These are phyloP conservation scores for Verbascum thapsus DNA, from an alignment of 257 asterid genomes.

Conservation along the genomic window DNA sequence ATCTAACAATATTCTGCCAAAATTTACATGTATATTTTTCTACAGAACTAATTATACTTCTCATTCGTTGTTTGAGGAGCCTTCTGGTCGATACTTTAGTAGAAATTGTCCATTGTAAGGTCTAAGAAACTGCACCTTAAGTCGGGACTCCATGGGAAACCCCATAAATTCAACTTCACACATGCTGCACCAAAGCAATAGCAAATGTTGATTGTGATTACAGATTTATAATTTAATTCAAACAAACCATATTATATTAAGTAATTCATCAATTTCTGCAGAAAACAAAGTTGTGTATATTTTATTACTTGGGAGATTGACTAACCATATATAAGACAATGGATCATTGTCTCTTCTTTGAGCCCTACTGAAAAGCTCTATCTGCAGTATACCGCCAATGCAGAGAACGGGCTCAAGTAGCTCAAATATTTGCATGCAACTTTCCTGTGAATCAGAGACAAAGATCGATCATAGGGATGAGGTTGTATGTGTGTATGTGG, in stretches of 20 bases:
- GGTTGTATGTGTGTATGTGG: too few species aligned
- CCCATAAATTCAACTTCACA: conserved; percentile 23
- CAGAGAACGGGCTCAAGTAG: conserved; percentile 60
- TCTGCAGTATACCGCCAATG: conserved; percentile 54
- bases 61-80: neutral
- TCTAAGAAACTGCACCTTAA: conserved; percentile 2
- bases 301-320: conserved; percentile 18
- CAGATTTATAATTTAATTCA: too few species aligned
- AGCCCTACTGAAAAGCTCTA: conserved; percentile 57
- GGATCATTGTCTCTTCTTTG: conserved; percentile 46
- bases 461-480: too few species aligned
- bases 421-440: conserved; percentile 7
- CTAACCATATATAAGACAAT: conserved; percentile 59
- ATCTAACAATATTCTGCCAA: too few species aligned
- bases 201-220: too few species aligned
- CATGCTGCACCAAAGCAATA: conserved; percentile 17
- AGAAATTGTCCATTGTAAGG: conserved; percentile 8
- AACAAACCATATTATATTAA: too few species aligned
- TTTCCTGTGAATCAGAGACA: too few species aligned
- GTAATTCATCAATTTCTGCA: too few species aligned
- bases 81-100: conserved; percentile 7
- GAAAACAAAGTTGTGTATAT: too few species aligned
- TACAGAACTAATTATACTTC: too few species aligned
- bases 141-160: conserved; percentile 18
- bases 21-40: too few species aligned